A percentile compares a stretch with the other conserved stretches of the same genome.
Conservation (phyloP, 2,329 filamentous ascomycete species). For the Ophiosphaerella herpotricha region DNA sequence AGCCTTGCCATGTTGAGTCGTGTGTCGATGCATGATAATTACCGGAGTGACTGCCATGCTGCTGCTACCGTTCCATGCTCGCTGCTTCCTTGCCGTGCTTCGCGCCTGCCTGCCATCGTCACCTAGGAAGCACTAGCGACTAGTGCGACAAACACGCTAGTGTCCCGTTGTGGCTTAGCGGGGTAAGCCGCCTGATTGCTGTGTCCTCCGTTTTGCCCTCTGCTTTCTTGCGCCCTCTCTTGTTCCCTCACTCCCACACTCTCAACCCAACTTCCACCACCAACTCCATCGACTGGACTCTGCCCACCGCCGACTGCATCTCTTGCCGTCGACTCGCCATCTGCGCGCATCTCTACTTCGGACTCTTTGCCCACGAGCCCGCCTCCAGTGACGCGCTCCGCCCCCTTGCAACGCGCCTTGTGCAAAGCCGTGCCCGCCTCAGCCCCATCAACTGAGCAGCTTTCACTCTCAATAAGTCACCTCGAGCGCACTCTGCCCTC, state of each 20-base stretch:
- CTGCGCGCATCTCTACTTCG: slow-evolving; percentile 16
- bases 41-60: slow-evolving; percentile 52
- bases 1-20: slow-evolving; percentile 22
- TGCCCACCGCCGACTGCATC: background rate
- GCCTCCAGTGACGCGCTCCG: slow-evolving; percentile 23
- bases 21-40: slow-evolving; percentile 8
- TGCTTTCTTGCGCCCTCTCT: background rate
- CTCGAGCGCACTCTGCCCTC: slow-evolving; percentile 16
- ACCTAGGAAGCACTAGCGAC: slow-evolving; percentile 11
- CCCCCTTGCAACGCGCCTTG: slow-evolving; percentile 12
- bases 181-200: background rate
- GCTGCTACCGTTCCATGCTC: slow-evolving; percentile 32
- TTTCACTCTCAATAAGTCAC: slow-evolving; percentile 14
- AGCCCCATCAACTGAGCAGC: slow-evolving; percentile 11
- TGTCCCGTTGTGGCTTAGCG: background rate
- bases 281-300: background rate
- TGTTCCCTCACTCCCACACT: background rate
- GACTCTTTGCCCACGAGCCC: slow-evolving; percentile 10
- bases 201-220: background rate
- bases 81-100: slow-evolving; percentile 8
- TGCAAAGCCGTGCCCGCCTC: slow-evolving; percentile 9
- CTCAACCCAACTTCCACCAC: slow-evolving; percentile 1
- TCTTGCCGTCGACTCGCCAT: slow-evolving; percentile 15
- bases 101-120: slow-evolving; percentile 27
- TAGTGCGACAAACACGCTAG: slow-evolving; percentile 6